A percentile compares a stretch with the other conserved stretches of the same genome.
These are phyloP conservation scores for Malassezia slooffiae DNA, from an alignment of 1,284 basidiomycete genomes.

Conservation along the genomic window DNA sequence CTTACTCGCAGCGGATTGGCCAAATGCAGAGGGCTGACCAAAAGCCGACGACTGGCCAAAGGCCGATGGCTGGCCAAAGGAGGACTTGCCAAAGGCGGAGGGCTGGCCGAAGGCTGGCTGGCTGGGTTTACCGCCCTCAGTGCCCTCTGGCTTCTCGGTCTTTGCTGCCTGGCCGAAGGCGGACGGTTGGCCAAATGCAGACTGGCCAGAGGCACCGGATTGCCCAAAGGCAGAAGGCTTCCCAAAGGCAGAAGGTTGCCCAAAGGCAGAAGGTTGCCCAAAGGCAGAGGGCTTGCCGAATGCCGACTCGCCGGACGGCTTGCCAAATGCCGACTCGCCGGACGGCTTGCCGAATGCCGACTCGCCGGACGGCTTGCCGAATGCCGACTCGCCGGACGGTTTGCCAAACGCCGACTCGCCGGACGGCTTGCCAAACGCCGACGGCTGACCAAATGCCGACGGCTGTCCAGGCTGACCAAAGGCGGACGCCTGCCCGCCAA, in stretches of 20 bases:
- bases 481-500: slow-evolving; percentile 9
- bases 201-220: slow-evolving; percentile 16
- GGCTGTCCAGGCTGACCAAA: slow-evolving; percentile 22
- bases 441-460: slow-evolving; percentile 2
- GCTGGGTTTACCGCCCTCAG: no score
- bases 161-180: slow-evolving; percentile 29
- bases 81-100: slow-evolving; percentile 21
- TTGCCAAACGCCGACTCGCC: no score
- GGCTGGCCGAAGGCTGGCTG: slow-evolving; percentile 16
- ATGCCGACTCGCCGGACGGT: no score
- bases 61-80: slow-evolving; percentile 24
- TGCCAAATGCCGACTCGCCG: slow-evolving; percentile 34
- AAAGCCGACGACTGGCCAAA: slow-evolving; percentile 31
- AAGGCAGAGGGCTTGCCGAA: slow-evolving; percentile 19
- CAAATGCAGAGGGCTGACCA: slow-evolving; percentile 14
- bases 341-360: slow-evolving; percentile 25
- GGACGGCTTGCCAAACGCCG: slow-evolving; percentile 9
- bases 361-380: slow-evolving; percentile 4
- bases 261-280: slow-evolving; percentile 15
- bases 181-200: slow-evolving; percentile 21
- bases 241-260: slow-evolving; percentile 3
- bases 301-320: slow-evolving; percentile 3
- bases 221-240: slow-evolving; percentile 16
- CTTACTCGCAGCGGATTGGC: neutral
- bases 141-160: no score